These are phyloP conservation scores for Sarocladium strictum DNA, from an alignment of 2,329 filamentous ascomycete species.

Conservation along the genomic window DNA sequence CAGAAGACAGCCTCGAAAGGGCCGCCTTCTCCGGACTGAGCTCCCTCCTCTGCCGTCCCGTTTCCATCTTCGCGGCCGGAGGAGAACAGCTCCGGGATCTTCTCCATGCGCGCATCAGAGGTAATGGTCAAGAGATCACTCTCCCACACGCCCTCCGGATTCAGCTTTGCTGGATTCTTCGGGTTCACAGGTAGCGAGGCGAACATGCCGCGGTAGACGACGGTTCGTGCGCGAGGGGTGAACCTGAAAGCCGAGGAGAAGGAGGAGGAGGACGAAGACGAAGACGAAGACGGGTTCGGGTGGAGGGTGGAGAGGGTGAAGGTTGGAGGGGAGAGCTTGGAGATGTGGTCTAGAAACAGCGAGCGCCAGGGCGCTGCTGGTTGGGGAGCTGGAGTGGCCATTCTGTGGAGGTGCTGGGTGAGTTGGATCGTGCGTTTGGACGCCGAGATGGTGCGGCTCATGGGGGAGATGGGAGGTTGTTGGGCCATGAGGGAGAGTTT, in stretches of 20 bases:
- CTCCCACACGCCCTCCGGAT: conserved; percentile 58
- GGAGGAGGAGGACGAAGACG: conserved; percentile 4
- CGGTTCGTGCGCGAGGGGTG: conserved; percentile 62
- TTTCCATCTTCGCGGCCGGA: conserved; percentile 28
- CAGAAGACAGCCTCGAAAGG: conserved; percentile 82
- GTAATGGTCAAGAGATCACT: conserved; percentile 79
- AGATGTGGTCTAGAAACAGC: conserved; percentile 44
- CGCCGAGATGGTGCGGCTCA: conserved; percentile 8
- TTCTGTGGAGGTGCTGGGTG: conserved; percentile 18
- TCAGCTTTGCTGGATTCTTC: conserved; percentile 65
- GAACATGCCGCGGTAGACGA: conserved; percentile 84
- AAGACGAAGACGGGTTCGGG: conserved; percentile 16
- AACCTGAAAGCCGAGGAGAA: conserved; percentile 29
- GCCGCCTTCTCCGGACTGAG: conserved; percentile 54
- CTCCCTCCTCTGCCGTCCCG: conserved; percentile 11
- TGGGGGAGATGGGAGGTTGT: not conserved
- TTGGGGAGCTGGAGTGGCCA: conserved; percentile 12
- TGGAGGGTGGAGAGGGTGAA: conserved; percentile 49
- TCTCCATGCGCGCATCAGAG: conserved; percentile 83
- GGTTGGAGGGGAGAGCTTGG: conserved; percentile 38
- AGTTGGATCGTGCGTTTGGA: conserved; percentile 22
- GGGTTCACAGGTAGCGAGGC: conserved; percentile 64
- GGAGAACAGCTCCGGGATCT: conserved; percentile 66
- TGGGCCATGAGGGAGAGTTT: conserved; percentile 15
- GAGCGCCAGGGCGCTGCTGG: conserved; percentile 50